phyloP scores from a whole-genome alignment of 2,329 filamentous ascomycete species.

The Phialocephala sp. region DNA sequence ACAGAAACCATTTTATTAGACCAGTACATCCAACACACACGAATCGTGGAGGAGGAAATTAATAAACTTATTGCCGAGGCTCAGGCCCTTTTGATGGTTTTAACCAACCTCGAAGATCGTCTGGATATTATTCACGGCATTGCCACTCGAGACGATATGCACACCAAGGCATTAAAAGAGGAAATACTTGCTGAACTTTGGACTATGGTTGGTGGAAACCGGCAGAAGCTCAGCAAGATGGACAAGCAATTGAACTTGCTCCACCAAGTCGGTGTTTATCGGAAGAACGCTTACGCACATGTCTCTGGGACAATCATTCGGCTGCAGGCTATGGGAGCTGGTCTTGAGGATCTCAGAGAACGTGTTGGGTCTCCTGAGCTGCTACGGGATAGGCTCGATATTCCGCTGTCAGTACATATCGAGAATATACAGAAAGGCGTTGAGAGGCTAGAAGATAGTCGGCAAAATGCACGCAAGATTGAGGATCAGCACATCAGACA shows the following conservation, averaged over 20 bases:
- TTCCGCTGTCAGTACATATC: conserved; percentile 76
- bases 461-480: conserved; percentile 61
- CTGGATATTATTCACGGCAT: conserved; percentile 74
- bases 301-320: conserved; percentile 74
- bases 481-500: conserved; percentile 64
- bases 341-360: conserved; percentile 74
- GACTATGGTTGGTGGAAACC: conserved; percentile 76
- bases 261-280: conserved; percentile 67
- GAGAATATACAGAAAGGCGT: conserved; percentile 76
- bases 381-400: conserved; percentile 53
- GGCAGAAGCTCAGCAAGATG: conserved; percentile 62
- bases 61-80: conserved; percentile 71
- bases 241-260: conserved; percentile 69
- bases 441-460: conserved; percentile 70
- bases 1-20: conserved; percentile 69
- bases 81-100: conserved; percentile 66
- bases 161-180: conserved; percentile 63
- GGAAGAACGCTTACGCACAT: conserved; percentile 68
- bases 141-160: conserved; percentile 65
- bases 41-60: conserved; percentile 73
- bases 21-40: conserved; percentile 77
- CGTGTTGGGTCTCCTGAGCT: conserved; percentile 71
- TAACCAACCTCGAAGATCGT: conserved; percentile 72
- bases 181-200: conserved; percentile 74
- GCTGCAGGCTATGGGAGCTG: conserved; percentile 73